phyloP scores from a whole-genome alignment of 352 stramenopile genomes.

The Pythium phragmiticola region DNA sequence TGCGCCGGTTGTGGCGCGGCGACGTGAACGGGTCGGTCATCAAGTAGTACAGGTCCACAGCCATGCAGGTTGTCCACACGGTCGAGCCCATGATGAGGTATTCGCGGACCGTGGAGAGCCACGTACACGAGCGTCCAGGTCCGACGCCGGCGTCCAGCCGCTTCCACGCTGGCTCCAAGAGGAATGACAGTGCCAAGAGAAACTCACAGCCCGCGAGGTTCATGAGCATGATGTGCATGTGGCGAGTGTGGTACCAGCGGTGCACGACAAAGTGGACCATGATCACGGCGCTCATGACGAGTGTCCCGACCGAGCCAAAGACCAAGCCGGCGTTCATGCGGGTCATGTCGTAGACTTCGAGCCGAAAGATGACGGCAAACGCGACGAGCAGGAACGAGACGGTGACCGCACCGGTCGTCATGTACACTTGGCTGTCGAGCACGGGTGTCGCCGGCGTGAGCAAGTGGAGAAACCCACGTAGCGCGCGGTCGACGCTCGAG shows the following conservation, averaged over 20 bases:
- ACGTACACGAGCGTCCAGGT: constrained; percentile 42
- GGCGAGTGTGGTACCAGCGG: constrained; percentile 53
- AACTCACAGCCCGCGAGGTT: constrained; percentile 68
- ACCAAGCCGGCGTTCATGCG: constrained; percentile 63
- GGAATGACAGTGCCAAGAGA: constrained; percentile 60
- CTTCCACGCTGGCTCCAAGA: constrained; percentile 67
- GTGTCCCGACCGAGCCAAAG: constrained; percentile 52
- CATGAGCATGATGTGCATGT: constrained; percentile 72
- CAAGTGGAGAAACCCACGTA: constrained; percentile 29
- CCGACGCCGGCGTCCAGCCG: constrained; percentile 37
- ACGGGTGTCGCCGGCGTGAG: constrained; percentile 26
- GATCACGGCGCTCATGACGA: constrained; percentile 61
- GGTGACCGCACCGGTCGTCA: constrained; percentile 36
- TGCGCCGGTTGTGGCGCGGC: constrained; percentile 58
- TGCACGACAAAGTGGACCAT: constrained; percentile 44
- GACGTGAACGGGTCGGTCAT: constrained; percentile 85
- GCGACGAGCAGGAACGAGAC: constrained; percentile 46
- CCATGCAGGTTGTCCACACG: constrained; percentile 69
- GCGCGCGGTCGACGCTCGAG: constrained; percentile 27
- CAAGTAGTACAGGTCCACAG: constrained; percentile 68
- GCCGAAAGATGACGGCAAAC: constrained; percentile 42
- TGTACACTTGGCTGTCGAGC: constrained; percentile 40
- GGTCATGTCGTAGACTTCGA: constrained; percentile 41
- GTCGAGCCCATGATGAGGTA: constrained; percentile 78
- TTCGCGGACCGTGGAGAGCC: constrained; percentile 62